These are phyloP conservation scores for Coemansia sp. DNA, from an alignment of 192 early-diverging fungal species.

Conservation along the genomic window DNA sequence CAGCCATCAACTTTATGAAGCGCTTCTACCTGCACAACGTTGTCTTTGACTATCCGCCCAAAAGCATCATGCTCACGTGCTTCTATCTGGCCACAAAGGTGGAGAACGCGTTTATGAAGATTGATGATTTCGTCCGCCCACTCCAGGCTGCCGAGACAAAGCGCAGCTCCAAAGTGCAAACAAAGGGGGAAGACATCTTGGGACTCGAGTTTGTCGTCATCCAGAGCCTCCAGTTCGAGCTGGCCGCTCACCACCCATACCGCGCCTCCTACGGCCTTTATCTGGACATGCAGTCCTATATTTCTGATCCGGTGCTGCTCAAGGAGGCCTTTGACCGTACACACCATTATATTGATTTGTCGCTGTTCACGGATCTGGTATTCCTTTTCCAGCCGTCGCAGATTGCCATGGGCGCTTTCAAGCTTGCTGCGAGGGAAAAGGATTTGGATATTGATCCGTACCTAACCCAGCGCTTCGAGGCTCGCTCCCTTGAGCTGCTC, in stretches of 20 bases:
- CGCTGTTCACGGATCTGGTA: slow-evolving; percentile 69
- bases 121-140: slow-evolving; percentile 67
- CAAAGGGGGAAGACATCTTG: slow-evolving; percentile 57
- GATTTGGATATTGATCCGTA: slow-evolving; percentile 59
- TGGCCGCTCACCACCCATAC: slow-evolving; percentile 72
- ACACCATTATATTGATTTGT: slow-evolving; percentile 56
- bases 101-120: slow-evolving; percentile 70
- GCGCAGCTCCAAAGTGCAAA: slow-evolving; percentile 44
- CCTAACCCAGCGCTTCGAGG: slow-evolving; percentile 48
- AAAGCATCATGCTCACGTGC: slow-evolving; percentile 74
- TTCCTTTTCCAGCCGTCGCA: slow-evolving; percentile 77
- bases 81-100: slow-evolving; percentile 76
- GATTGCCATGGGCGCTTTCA: slow-evolving; percentile 68
- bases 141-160: slow-evolving; percentile 28
- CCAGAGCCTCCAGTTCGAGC: slow-evolving; percentile 75
- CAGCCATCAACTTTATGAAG: slow-evolving; percentile 78
- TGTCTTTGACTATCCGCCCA: slow-evolving; percentile 79
- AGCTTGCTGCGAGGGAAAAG: slow-evolving; percentile 60
- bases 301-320: slow-evolving; percentile 23
- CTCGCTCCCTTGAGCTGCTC: slow-evolving; percentile 44
- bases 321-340: slow-evolving; percentile 58
- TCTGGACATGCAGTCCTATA: slow-evolving; percentile 66
- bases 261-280: slow-evolving; percentile 68
- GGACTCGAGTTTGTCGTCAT: slow-evolving; percentile 68
- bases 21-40: slow-evolving; percentile 79